phyloP scores from a whole-genome alignment of 2,329 filamentous ascomycete genomes.

The Penicillium sp. region DNA sequence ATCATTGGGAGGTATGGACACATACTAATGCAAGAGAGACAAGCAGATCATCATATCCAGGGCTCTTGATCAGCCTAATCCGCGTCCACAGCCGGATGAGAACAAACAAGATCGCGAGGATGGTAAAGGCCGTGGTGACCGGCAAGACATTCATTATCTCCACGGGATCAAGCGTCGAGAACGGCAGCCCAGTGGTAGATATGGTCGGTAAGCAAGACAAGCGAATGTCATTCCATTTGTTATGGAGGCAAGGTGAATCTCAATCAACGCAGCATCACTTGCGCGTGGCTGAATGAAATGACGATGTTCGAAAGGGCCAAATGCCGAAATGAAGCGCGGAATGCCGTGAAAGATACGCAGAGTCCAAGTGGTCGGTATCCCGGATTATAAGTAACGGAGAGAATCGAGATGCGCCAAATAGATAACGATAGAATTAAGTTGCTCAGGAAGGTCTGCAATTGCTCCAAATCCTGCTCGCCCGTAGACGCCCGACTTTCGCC shows the following conservation, averaged over 20 bases:
- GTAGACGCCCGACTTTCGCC: background rate
- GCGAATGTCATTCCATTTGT: conserved; percentile 1
- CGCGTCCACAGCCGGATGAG: conserved; percentile 25
- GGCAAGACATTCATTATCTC: conserved; percentile 23
- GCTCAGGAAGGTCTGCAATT: background rate
- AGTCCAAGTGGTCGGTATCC: too few species aligned
- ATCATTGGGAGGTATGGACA: background rate
- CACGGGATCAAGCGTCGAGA: background rate
- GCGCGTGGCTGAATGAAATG: background rate
- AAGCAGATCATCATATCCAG: conserved; percentile 31
- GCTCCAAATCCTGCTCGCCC: background rate
- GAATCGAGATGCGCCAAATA: background rate
- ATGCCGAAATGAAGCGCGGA: background rate
- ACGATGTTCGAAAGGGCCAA: background rate
- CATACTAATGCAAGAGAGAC: conserved; percentile 23
- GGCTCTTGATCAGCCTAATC: conserved; percentile 20
- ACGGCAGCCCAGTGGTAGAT: background rate
- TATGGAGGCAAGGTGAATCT: background rate
- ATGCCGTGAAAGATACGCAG: background rate
- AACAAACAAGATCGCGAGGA: conserved; percentile 20
- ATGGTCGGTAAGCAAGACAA: background rate
- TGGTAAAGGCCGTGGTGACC: conserved; percentile 21
- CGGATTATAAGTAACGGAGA: too few species aligned
- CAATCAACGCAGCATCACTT: background rate
- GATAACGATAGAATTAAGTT: background rate